Base-by-base conservation (phyloP, 2,329 filamentous ascomycete genomes). In the Ophiosphaerella korrae region DNA sequence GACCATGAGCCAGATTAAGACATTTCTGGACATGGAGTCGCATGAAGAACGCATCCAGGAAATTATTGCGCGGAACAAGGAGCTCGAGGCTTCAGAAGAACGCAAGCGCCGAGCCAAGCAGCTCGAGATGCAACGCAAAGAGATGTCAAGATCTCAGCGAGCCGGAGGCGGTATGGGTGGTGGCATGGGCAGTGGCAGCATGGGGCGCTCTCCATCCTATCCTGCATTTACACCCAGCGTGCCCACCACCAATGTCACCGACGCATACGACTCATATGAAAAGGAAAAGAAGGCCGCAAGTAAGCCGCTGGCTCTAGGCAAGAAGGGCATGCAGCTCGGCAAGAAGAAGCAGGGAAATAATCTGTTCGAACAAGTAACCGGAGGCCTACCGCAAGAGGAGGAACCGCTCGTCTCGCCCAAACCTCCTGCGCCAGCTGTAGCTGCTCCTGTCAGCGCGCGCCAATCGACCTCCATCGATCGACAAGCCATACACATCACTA, bases 1-100 rank as follows among this genome's bases (percentile, higher is more conserved):
- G 63, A 95, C 93, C 21, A 85, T 99, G 67, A 90, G 87, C 76
- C 95, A 99, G 78, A 99, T 99, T 81, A 97, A 95, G 83, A 97
- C 94, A 2, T 99, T 99, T 82, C 77, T 99, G 63, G 95, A 97
- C 72, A 99, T 99, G 94, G 94, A 99, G 77, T 94, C 89, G 76
- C 94, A 99, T 70, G 95, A 99, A 77, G 94, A 99, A 82, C 87
- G 94, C 72, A 97, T 99, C 64, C 94, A 99, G 76, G 94, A 99
- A 53, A 70, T 68, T 50, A 66, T 64, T 34, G 61, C 63, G 53
- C 72, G 96, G 86, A 99, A 99, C 83, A 99, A 99, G 80, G 95
- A 99, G 77, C 82, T 99, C 63, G 94, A 99, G 77, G 95, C 94
- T 8, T 96, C 89, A 47, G 94, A 99, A 75, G 94, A 99, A 81